Evolutionary conservation across 352 stramenopile species (phyloP).

Genomic region (Globisporangium nodosum): DNA sequence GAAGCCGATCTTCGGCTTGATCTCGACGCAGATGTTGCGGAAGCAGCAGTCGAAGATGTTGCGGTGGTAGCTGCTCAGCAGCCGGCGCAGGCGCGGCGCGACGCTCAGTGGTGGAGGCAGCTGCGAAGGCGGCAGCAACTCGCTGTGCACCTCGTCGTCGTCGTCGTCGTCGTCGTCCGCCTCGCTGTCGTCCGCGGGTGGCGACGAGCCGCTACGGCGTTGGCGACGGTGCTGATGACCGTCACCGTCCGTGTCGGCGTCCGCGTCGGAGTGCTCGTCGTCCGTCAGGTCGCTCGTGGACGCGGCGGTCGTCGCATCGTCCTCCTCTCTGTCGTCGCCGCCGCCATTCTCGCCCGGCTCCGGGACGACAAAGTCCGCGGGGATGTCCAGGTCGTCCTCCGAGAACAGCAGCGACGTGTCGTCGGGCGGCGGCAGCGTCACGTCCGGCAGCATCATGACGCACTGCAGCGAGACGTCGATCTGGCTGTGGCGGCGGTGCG

Average conservation of each 20-base stretch:
- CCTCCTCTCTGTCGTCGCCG: constrained; percentile 17
- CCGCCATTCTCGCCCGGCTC: constrained; percentile 12
- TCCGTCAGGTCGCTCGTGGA: constrained; percentile 31
- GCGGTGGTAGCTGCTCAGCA: constrained; percentile 32
- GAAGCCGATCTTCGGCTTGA: constrained; percentile 87
- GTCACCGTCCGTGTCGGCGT: constrained; percentile 6
- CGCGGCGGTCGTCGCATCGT: constrained; percentile 5
- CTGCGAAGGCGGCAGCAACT: not conserved
- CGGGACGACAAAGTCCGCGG: constrained; percentile 18
- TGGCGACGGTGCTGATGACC: not conserved
- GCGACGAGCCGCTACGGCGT: not conserved
- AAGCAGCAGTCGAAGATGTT: constrained; percentile 86
- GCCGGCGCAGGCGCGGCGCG: constrained; percentile 14
- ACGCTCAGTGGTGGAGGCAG: constrained; percentile 3
- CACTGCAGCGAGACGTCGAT: constrained; percentile 69
- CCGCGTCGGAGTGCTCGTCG: constrained; percentile 20
- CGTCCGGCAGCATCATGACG: constrained; percentile 77
- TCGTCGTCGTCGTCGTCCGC: constrained; percentile 17
- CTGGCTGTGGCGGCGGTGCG: constrained; percentile 58
- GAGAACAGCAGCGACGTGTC: constrained; percentile 33
- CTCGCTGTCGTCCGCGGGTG: constrained; percentile 7
- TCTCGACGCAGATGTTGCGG: constrained; percentile 80
- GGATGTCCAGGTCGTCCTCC: constrained; percentile 23
- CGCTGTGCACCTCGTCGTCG: constrained; percentile 8
- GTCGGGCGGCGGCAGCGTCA: constrained; percentile 57